Percentiles rank a stretch among this genome's conserved stretches.
Evolutionary conservation across 768 basidiomycete genomes (phyloP).

Genomic region (Amanita molliuscula): DNA sequence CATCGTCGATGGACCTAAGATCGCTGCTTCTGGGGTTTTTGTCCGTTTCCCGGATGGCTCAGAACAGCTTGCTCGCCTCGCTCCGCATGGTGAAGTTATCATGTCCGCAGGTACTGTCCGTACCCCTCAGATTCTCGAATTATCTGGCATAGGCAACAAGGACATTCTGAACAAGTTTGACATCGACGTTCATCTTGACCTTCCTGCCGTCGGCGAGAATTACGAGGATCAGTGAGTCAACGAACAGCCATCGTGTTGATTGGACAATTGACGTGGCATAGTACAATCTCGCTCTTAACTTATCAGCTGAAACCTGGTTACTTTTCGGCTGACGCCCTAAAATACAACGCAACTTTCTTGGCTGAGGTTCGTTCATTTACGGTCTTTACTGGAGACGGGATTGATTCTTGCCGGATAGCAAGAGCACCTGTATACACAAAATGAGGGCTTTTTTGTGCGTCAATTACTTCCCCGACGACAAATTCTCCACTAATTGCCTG

Average conservation of each 20-base stretch:
- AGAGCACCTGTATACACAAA: slow-evolving; percentile 16
- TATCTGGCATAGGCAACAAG: slow-evolving; percentile 48
- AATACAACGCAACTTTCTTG: slow-evolving; percentile 17
- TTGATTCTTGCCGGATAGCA: slow-evolving; percentile 12
- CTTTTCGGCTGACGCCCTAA: slow-evolving; percentile 20
- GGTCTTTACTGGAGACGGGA: neutral
- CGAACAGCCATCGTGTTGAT: too few relatives aligned
- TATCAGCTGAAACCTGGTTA: slow-evolving; percentile 19
- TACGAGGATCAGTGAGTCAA: slow-evolving; percentile 21
- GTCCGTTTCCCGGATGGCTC: slow-evolving; percentile 18
- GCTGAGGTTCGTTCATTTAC: slow-evolving; percentile 13
- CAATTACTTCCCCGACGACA: neutral
- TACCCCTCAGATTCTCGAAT: slow-evolving; percentile 39
- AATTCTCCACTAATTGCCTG: neutral
- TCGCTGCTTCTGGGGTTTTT: slow-evolving; percentile 14
- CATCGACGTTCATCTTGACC: slow-evolving; percentile 32
- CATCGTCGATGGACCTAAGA: neutral
- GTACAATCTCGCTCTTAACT: slow-evolving; percentile 19
- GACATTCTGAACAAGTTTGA: slow-evolving; percentile 38
- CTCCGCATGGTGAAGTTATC: slow-evolving; percentile 17
- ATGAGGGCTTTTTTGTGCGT: slow-evolving; percentile 20
- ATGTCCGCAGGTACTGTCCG: slow-evolving; percentile 20
- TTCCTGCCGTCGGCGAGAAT: slow-evolving; percentile 46
- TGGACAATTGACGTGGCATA: slow-evolving; percentile 4
- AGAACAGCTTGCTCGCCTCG: slow-evolving; percentile 9